Percentiles rank a stretch among this genome's conserved stretches.
phyloP scores from a whole-genome alignment of 1,139 yeast species.

The Sugiyamaella pinicola region DNA sequence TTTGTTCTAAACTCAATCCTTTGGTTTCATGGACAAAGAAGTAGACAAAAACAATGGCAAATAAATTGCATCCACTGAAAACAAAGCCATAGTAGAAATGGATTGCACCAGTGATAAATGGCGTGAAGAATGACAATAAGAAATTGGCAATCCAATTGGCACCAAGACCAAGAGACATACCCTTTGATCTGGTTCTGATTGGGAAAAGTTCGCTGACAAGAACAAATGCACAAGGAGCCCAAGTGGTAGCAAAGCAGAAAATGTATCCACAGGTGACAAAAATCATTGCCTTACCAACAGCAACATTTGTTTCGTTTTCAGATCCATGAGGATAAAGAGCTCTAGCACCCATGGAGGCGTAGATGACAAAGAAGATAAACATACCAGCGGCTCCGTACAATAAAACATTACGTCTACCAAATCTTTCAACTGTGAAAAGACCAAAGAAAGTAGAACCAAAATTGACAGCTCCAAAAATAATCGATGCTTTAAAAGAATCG shows the following conservation, averaged over 20 bases:
- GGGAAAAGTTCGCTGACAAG: conserved; percentile 81
- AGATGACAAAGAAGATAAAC: conserved; percentile 65
- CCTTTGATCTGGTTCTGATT: conserved; percentile 75
- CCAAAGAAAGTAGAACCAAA: conserved; percentile 74
- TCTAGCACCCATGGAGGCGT: conserved; percentile 70
- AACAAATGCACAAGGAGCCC: conserved; percentile 87
- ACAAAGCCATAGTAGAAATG: conserved; percentile 70
- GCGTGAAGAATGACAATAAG: conserved; percentile 53
- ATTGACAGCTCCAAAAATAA: conserved; percentile 77
- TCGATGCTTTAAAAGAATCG: conserved; percentile 70
- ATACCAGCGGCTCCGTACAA: conserved; percentile 66
- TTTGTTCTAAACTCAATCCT: conserved; percentile 74
- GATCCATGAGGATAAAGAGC: conserved; percentile 50
- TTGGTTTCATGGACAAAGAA: conserved; percentile 71
- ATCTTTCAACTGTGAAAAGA: conserved; percentile 64
- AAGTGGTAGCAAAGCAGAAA: conserved; percentile 81
- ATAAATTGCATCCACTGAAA: conserved; percentile 68
- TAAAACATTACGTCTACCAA: conserved; percentile 72
- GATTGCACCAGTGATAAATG: conserved; percentile 52
- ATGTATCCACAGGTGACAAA: conserved; percentile 77
- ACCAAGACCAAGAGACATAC: conserved; percentile 67
- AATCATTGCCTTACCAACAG: conserved; percentile 54
- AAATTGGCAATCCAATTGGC: conserved; percentile 83
- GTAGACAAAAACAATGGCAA: conserved; percentile 53
- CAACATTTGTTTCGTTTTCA: conserved; percentile 49